Evolutionary conservation across 129 eudicot species (phyloP), one percentile per base, ranked within the genome.

Genomic region (Artemisia argyi): DNA sequence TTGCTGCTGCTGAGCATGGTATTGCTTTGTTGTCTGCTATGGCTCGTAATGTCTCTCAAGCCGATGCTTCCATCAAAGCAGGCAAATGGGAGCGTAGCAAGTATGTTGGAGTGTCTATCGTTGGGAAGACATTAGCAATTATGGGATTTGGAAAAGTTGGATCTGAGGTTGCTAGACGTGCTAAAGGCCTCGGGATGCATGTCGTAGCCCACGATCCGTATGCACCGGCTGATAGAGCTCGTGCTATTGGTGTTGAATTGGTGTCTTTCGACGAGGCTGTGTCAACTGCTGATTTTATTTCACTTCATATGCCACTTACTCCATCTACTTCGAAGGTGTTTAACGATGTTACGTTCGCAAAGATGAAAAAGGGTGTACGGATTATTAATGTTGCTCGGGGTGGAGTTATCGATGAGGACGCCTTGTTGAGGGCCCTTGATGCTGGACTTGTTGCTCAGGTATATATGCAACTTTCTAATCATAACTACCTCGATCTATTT

Each of bases 131-230:
- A 42, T 89, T 89, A 60, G 96, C 96, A 0, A 84, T 89, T 13
- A 78, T 89, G 92, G 96, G 96, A 11, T 89, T 89, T 58, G 96
- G 96, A 11, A 89, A 89, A 79, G 96, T 89, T 48, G 96, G 96
- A 62, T 76, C 96, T 26, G 91, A 89, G 72, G 96, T 89, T 42
- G 91, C 96, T 3, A 83, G 96, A 74, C 91, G 96, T 60, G 96
- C 91, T 3, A 89, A 89, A 86, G 96, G 96, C 11, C 91, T 89
- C 48, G 96, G 96, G 49, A 89, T 89, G 96, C 96, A 86, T 65
- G 92, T 89, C 2, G 80, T 89, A 69, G 87, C 96, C 10, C 96
- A 89, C 49, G 96, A 89, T 59, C 96, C 96, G 1, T 89, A 89
- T 84, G 96, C 96, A 35, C 89, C 96, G 5, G 92, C 96, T 19